phyloP scores from a whole-genome alignment of 352 stramenopile genomes.

The Discostella stelligera region DNA sequence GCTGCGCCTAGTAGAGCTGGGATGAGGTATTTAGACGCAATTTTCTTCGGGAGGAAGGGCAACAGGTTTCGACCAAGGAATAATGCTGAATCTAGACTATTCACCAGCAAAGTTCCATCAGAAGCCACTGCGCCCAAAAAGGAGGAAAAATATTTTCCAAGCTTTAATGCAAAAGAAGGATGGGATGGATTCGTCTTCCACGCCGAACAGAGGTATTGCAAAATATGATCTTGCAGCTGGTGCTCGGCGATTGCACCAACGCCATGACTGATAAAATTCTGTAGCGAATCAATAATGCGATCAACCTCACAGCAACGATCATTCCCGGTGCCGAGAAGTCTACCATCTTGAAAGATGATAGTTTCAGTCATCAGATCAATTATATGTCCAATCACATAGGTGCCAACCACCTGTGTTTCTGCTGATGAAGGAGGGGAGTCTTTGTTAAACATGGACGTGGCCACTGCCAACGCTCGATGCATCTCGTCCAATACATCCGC shows the following conservation, averaged over 20 bases:
- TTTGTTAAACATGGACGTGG: slow-evolving; percentile 34
- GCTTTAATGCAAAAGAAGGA: slow-evolving; percentile 42
- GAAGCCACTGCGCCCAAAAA: slow-evolving; percentile 36
- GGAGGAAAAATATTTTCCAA: slow-evolving; percentile 50
- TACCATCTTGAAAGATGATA: slow-evolving; percentile 54
- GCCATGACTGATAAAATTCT: slow-evolving; percentile 35
- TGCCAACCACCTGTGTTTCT: slow-evolving; percentile 1
- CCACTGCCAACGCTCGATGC: slow-evolving; percentile 35
- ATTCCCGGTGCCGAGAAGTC: slow-evolving; percentile 22
- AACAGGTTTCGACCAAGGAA: slow-evolving; percentile 68
- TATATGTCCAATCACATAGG: slow-evolving; percentile 33
- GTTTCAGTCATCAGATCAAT: slow-evolving; percentile 54
- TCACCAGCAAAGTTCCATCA: slow-evolving; percentile 1
- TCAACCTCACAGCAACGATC: slow-evolving; percentile 19
- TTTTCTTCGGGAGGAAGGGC: slow-evolving; percentile 50
- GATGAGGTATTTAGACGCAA: slow-evolving; percentile 50
- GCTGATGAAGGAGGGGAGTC: slow-evolving; percentile 3
- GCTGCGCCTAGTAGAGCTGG: slow-evolving; percentile 59
- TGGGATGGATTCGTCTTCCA: slow-evolving; percentile 58
- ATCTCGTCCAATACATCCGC: slow-evolving; percentile 49
- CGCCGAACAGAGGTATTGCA: slow-evolving; percentile 53
- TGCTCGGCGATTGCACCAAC: slow-evolving; percentile 35
- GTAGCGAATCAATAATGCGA: slow-evolving; percentile 40
- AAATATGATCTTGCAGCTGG: slow-evolving; percentile 44
- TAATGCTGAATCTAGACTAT: slow-evolving; percentile 42